phyloP scores from a whole-genome alignment of 805 yeast genomes.

The Barnettozyma sucrosica region DNA sequence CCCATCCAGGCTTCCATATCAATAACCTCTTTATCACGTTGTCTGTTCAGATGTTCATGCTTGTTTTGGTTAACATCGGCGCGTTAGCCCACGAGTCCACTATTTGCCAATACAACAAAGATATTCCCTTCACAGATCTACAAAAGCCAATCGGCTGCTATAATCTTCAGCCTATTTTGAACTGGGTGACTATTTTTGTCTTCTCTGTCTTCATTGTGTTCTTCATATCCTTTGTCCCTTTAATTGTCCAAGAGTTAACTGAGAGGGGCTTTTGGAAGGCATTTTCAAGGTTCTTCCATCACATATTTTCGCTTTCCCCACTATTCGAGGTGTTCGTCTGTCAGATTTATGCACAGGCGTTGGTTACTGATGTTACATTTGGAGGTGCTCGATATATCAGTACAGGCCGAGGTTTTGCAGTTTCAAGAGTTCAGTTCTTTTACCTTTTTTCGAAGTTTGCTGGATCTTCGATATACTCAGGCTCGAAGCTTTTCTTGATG shows the following conservation, averaged over 20 bases:
- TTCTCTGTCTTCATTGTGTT: slow-evolving; percentile 89
- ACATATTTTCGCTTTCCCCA: slow-evolving; percentile 78
- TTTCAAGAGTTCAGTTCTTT: slow-evolving; percentile 68
- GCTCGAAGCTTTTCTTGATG: slow-evolving; percentile 62
- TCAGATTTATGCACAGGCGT: slow-evolving; percentile 80
- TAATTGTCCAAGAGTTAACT: slow-evolving; percentile 78
- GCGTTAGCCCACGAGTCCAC: slow-evolving; percentile 70
- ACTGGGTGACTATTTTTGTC: slow-evolving; percentile 87
- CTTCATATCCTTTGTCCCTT: slow-evolving; percentile 84
- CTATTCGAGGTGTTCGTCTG: slow-evolving; percentile 93
- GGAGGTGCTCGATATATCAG: slow-evolving; percentile 93
- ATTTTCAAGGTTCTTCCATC: slow-evolving; percentile 59
- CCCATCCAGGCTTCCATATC: slow-evolving; percentile 94
- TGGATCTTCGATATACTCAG: slow-evolving; percentile 69
- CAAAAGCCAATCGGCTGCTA: slow-evolving; percentile 81
- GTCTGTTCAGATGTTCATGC: slow-evolving; percentile 82
- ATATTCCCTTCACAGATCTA: slow-evolving; percentile 67
- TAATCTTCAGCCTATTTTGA: slow-evolving; percentile 75
- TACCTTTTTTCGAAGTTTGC: slow-evolving; percentile 73
- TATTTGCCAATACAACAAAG: slow-evolving; percentile 57
- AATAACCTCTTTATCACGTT: slow-evolving; percentile 83
- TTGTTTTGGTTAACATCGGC: slow-evolving; percentile 74
- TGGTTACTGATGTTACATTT: slow-evolving; percentile 68
- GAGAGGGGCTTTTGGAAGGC: slow-evolving; percentile 85
- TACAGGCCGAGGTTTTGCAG: slow-evolving; percentile 93